Percentiles rank a stretch among this genome's conserved stretches.
Conservation (phyloP, 768 basidiomycete genomes). For the Boletus vermiculosoides region DNA sequence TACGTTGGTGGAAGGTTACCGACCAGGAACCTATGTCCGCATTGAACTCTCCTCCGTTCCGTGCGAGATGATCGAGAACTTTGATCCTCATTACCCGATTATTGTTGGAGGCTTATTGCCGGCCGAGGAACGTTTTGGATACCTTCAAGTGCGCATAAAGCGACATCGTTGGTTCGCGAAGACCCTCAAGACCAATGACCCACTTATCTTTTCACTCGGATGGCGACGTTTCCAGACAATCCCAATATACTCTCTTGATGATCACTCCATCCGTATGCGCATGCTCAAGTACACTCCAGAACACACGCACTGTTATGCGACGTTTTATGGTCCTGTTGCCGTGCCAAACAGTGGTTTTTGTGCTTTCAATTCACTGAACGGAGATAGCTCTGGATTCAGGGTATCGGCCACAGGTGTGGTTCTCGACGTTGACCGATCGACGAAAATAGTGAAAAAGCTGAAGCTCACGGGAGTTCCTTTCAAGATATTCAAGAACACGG, state of each 20-base stretch:
- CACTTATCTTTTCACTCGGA: conserved; percentile 93
- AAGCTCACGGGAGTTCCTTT: conserved; percentile 94
- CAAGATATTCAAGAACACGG: conserved; percentile 99
- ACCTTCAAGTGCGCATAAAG: conserved; percentile 93
- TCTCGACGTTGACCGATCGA: conserved; percentile 86
- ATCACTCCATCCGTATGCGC: conserved; percentile 97
- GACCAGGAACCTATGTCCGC: conserved; percentile 90
- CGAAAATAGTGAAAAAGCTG: conserved; percentile 97
- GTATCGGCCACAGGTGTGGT: conserved; percentile 94
- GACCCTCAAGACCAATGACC: conserved; percentile 96
- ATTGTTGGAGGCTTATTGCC: conserved; percentile 88
- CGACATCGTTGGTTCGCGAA: conserved; percentile 90
- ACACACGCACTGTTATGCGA: conserved; percentile 99
- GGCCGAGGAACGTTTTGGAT: conserved; percentile 90
- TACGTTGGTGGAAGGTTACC: conserved; percentile 83
- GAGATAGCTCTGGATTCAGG: conserved; percentile 74
- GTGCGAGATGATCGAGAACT: conserved; percentile 89
- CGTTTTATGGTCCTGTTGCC: conserved; percentile 92
- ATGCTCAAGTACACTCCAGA: conserved; percentile 99
- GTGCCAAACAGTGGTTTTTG: conserved; percentile 96
- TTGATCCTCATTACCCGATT: conserved; percentile 88
- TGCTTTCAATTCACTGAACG: conserved; percentile 83
- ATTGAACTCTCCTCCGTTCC: conserved; percentile 85
- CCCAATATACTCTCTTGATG: conserved; percentile 95
- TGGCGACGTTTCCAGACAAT: conserved; percentile 96